Evolutionary conservation across 768 basidiomycete genomes (phyloP), one percentile per base, ranked within the genome.

Genomic region (Boletus subcaerulescens): DNA sequence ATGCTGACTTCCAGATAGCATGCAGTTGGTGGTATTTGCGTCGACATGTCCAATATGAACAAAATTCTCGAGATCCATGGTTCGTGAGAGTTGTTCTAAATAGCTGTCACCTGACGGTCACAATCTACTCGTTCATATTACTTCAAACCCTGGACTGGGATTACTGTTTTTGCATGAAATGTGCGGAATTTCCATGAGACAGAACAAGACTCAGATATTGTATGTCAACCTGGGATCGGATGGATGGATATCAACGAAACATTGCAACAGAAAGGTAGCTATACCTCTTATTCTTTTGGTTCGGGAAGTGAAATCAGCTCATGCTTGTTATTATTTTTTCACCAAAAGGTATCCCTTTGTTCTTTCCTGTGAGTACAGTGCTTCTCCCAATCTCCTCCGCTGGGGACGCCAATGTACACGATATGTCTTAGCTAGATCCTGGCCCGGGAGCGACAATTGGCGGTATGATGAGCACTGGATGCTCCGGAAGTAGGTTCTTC

Each of bases 401-500:
- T 32, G 40, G n/a, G 36, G 24, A 41, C 0, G 17, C n/a, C 10
- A 36, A 50, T 13, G 6, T 15, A 35, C 11, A 14, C 5, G 29
- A 45, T 18, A 11, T 57, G 11, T 18, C 18, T 20, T 57, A 90
- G 88, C 77, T 90, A 35, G 88, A 90, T 58, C 88, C 88, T 1
- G 89, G 78, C 11, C 90, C 88, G 0, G 81, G 84, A 24, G 91
- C 91, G 1, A 93, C 89, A 0, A 83, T 93, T 35, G 91, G 91
- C 10, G 91, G 91, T 0, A 93, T 93, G 88, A 75, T 89, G 29
- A 87, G 87, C 52, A 94, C 91, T 0, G 90, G 92, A 0, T 93
- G 91, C 62, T 89, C 86, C 5, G 91, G 92, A 55, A 93, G 92
- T 80, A 73, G 68, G 74, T 72, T 60, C 14, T 43, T 18, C 14